Conservation (phyloP, 805 yeast genomes). For the Blastobotrys chiropterorum region DNA sequence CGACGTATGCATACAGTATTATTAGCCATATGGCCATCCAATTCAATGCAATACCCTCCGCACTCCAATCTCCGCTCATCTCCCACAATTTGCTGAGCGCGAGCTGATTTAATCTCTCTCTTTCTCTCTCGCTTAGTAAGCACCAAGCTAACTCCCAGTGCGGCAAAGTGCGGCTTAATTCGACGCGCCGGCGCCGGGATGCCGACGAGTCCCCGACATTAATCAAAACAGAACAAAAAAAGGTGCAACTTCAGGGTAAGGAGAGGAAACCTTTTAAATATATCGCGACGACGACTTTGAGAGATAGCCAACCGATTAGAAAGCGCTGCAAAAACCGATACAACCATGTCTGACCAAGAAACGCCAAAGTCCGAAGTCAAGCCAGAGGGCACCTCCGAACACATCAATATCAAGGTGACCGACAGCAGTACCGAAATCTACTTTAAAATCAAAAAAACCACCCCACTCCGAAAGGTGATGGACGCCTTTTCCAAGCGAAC, state of each 20-base stretch:
- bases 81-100: too few relatives aligned
- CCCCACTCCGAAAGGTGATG: constrained; percentile 90
- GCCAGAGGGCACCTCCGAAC: constrained; percentile 52
- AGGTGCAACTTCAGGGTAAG: not conserved
- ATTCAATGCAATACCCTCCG: too few relatives aligned
- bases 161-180: too few relatives aligned
- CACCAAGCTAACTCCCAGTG: too few relatives aligned
- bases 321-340: not conserved
- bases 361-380: constrained; percentile 41
- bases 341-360: constrained; percentile 4
- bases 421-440: constrained; percentile 92
- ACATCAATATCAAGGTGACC: constrained; percentile 87
- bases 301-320: too few relatives aligned
- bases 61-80: too few relatives aligned
- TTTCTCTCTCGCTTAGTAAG: too few relatives aligned
- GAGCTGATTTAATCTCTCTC: too few relatives aligned
- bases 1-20: too few relatives aligned
- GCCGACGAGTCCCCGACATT: not conserved
- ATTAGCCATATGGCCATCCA: too few relatives aligned
- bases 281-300: too few relatives aligned
- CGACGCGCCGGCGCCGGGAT: not conserved
- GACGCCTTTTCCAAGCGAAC: constrained; percentile 98
- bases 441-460: constrained; percentile 88
- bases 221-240: not conserved
- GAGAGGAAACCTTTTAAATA: not conserved